Percentiles rank a stretch among this genome's conserved stretches.
phyloP scores from a whole-genome alignment of 768 basidiomycete genomes.

The Gloeophyllum trabeum region DNA sequence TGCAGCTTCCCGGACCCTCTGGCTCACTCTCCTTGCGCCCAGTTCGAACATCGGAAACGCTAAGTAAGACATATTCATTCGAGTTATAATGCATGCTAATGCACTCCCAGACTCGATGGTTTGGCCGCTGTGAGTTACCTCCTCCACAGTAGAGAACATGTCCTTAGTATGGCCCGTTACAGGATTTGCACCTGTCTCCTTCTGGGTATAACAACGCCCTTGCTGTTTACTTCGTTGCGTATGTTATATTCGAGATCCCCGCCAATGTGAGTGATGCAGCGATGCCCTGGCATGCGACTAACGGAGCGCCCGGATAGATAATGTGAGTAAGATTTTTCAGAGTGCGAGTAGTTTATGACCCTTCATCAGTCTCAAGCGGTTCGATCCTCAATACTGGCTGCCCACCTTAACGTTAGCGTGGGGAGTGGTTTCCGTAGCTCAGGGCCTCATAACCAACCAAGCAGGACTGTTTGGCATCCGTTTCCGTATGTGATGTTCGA shows the following conservation, averaged over 20 bases:
- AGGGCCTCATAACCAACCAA: slow-evolving; percentile 43
- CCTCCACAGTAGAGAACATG: too few relatives aligned
- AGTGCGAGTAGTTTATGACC: too few relatives aligned
- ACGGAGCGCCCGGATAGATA: too few relatives aligned
- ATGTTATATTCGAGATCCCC: slow-evolving; percentile 50
- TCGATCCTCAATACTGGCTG: slow-evolving; percentile 50
- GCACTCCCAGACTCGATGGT: slow-evolving; percentile 33
- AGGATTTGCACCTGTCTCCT: slow-evolving; percentile 41
- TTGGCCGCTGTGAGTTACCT: slow-evolving; percentile 27
- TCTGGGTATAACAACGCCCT: slow-evolving; percentile 47
- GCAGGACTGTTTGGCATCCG: slow-evolving; percentile 44
- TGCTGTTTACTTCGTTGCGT: slow-evolving; percentile 50
- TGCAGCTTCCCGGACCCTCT: not conserved
- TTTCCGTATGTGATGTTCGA: slow-evolving; percentile 25
- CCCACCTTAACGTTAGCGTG: slow-evolving; percentile 46
- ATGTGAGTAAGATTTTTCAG: too few relatives aligned
- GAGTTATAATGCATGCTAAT: not conserved
- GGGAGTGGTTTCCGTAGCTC: slow-evolving; percentile 43
- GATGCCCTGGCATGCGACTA: too few relatives aligned
- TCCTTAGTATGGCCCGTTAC: too few relatives aligned
- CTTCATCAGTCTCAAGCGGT: slow-evolving; percentile 36
- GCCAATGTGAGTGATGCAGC: slow-evolving; percentile 36
- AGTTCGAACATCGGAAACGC: slow-evolving; percentile 29
- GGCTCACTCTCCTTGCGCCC: not conserved
- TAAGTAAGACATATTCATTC: slow-evolving; percentile 13